Evolutionary conservation across 495 filamentous ascomycete genomes (phyloP).

Genomic region (Aspergillus coremiiformis): DNA sequence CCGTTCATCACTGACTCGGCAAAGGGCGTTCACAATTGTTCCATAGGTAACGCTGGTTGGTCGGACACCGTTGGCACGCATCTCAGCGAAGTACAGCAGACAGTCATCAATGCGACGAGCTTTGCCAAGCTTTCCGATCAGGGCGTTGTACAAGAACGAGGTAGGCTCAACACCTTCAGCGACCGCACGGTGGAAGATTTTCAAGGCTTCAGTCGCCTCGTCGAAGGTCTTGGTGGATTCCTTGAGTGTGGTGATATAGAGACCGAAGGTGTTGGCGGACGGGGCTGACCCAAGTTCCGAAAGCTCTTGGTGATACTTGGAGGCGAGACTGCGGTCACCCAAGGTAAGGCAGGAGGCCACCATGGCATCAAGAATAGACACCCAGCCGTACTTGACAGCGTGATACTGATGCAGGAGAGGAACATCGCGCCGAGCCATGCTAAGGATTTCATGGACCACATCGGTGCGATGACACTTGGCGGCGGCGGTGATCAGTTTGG

Average conservation of each 20-base stretch:
- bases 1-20: conserved; percentile 93
- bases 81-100: conserved; percentile 94
- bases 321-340: conserved; percentile 69
- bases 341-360: conserved; percentile 83
- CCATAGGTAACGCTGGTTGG: conserved; percentile 97
- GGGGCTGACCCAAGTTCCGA: conserved; percentile 80
- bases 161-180: conserved; percentile 91
- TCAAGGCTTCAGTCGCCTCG: conserved; percentile 91
- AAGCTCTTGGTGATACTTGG: conserved; percentile 83
- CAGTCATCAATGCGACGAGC: conserved; percentile 96
- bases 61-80: conserved; percentile 86
- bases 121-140: conserved; percentile 97
- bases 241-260: conserved; percentile 97
- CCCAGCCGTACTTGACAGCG: conserved; percentile 88
- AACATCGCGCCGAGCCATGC: conserved; percentile 79
- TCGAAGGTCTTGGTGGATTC: conserved; percentile 96
- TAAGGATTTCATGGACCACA: conserved; percentile 76
- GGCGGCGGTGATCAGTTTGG: conserved; percentile 86
- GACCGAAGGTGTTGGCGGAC: conserved; percentile 92
- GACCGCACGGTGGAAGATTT: conserved; percentile 91
- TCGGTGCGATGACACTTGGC: conserved; percentile 73
- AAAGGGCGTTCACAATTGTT: conserved; percentile 94
- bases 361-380: conserved; percentile 91
- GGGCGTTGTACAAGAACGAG: conserved; percentile 95
- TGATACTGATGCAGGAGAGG: conserved; percentile 73